phyloP scores from a whole-genome alignment of 495 filamentous ascomycete species.

The Cercophora scortea region DNA sequence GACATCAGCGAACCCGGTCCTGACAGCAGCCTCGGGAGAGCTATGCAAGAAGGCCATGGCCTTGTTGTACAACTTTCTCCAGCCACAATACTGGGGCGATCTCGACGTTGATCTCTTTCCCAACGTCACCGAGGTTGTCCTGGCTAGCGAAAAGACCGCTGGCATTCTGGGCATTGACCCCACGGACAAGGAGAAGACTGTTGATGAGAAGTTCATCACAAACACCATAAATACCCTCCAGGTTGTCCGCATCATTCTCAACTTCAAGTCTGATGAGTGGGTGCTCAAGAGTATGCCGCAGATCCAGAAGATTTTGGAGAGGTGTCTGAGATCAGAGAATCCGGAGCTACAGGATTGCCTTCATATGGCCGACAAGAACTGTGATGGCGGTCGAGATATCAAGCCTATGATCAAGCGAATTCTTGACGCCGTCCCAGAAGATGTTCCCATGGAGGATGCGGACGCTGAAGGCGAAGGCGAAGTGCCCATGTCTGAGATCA shows the following conservation, averaged over 20 bases:
- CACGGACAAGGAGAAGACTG: conserved; percentile 69
- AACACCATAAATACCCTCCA: conserved; percentile 88
- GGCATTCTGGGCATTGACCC: conserved; percentile 70
- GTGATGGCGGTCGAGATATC: conserved; percentile 51
- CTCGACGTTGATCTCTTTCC: conserved; percentile 86
- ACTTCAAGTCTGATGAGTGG: conserved; percentile 84
- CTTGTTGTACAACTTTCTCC: conserved; percentile 78
- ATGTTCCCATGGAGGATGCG: conserved; percentile 78
- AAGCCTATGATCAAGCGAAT: conserved; percentile 71
- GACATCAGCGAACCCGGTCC: conserved; percentile 31
- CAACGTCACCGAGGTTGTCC: conserved; percentile 76
- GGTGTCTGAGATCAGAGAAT: conserved; percentile 76
- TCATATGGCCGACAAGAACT: conserved; percentile 59
- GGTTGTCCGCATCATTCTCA: conserved; percentile 78
- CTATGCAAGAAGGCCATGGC: conserved; percentile 76
- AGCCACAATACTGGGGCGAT: conserved; percentile 85
- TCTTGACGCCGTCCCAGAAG: conserved; percentile 83
- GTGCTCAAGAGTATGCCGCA: conserved; percentile 62
- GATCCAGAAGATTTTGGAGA: conserved; percentile 86
- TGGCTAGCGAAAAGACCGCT: conserved; percentile 62
- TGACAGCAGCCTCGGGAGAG: conserved; percentile 52
- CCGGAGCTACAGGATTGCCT: conserved; percentile 88
- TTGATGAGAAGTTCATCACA: conserved; percentile 71
- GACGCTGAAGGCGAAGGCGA: conserved; percentile 75
- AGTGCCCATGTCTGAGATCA: conserved; percentile 65